Percentiles rank a stretch among this genome's conserved stretches.
Evolutionary conservation across 768 basidiomycete genomes (phyloP).

Genomic region (Suillus paluster): DNA sequence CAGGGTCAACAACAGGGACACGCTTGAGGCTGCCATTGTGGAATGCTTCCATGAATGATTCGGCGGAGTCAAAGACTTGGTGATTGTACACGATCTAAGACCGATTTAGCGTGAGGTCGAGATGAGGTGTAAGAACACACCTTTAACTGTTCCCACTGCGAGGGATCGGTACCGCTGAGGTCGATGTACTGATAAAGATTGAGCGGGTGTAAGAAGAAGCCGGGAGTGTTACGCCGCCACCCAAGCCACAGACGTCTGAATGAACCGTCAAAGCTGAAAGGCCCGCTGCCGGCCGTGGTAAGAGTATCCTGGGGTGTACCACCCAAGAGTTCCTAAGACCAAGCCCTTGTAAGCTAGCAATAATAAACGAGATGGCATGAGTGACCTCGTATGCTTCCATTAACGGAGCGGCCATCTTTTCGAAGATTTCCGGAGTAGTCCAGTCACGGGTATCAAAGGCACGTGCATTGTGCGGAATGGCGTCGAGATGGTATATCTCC

Average conservation of each 20-base stretch:
- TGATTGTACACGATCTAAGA: slow-evolving; percentile 60
- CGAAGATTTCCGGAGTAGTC: slow-evolving; percentile 32
- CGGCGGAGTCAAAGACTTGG: slow-evolving; percentile 53
- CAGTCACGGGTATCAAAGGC: slow-evolving; percentile 36
- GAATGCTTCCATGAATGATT: slow-evolving; percentile 58
- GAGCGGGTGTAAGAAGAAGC: slow-evolving; percentile 56
- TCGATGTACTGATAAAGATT: slow-evolving; percentile 64
- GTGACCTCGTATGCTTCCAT: slow-evolving; percentile 47
- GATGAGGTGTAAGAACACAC: slow-evolving; percentile 25
- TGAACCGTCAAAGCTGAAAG: slow-evolving; percentile 62
- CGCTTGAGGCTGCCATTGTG: slow-evolving; percentile 55
- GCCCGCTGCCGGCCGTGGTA: slow-evolving; percentile 47
- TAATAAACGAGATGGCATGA: not conserved
- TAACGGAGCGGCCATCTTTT: slow-evolving; percentile 39
- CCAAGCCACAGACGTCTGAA: slow-evolving; percentile 60
- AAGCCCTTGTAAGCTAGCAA: not conserved
- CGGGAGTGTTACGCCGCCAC: slow-evolving; percentile 53
- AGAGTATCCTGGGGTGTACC: slow-evolving; percentile 55
- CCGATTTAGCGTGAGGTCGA: slow-evolving; percentile 3
- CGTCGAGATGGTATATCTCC: slow-evolving; percentile 55
- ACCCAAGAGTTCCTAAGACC: slow-evolving; percentile 51
- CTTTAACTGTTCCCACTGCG: slow-evolving; percentile 56
- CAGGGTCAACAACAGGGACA: slow-evolving; percentile 35
- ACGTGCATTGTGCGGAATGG: slow-evolving; percentile 60
- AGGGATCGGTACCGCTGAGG: slow-evolving; percentile 53